Evolutionary conservation across 768 basidiomycete genomes (phyloP).

Genomic region (Podaxis carcinomalis): DNA sequence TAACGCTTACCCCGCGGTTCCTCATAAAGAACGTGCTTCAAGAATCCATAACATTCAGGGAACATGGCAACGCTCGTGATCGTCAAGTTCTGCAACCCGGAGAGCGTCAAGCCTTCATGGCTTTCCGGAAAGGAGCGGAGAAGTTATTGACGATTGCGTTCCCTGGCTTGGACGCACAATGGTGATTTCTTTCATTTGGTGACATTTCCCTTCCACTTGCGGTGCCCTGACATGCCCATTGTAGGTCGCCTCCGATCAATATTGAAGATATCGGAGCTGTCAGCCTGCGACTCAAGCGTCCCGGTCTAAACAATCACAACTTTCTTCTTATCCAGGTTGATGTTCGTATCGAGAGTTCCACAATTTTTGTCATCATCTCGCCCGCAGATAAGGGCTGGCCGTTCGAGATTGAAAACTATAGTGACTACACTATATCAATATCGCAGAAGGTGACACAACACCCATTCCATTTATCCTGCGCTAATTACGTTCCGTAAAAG

Average conservation of each 20-base stretch:
- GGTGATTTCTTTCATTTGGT: constrained; percentile 41
- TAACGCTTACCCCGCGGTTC: constrained; percentile 89
- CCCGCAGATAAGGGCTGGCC: constrained; percentile 77
- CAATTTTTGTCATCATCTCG: constrained; percentile 80
- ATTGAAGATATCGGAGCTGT: constrained; percentile 86
- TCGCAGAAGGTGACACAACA: constrained; percentile 61
- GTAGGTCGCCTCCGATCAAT: constrained; percentile 90
- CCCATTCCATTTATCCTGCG: background rate
- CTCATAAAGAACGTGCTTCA: constrained; percentile 78
- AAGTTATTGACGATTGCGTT: constrained; percentile 82
- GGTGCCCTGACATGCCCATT: constrained; percentile 5
- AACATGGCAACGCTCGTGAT: constrained; percentile 69
- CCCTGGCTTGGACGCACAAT: constrained; percentile 79
- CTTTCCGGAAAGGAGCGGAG: constrained; percentile 60
- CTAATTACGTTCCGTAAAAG: constrained; percentile 19
- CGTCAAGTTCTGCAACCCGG: constrained; percentile 61
- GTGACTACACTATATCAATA: constrained; percentile 62
- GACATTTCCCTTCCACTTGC: background rate
- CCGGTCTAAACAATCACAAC: constrained; percentile 28
- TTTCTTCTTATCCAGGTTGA: constrained; percentile 68
- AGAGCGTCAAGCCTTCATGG: constrained; percentile 63
- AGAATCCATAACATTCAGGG: constrained; percentile 73
- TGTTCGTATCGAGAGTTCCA: constrained; percentile 78
- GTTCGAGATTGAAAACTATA: constrained; percentile 86
- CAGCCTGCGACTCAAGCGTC: constrained; percentile 61